These are phyloP conservation scores for Cryphonectria japonica DNA, from an alignment of 2,329 filamentous ascomycete genomes.

Conservation along the genomic window DNA sequence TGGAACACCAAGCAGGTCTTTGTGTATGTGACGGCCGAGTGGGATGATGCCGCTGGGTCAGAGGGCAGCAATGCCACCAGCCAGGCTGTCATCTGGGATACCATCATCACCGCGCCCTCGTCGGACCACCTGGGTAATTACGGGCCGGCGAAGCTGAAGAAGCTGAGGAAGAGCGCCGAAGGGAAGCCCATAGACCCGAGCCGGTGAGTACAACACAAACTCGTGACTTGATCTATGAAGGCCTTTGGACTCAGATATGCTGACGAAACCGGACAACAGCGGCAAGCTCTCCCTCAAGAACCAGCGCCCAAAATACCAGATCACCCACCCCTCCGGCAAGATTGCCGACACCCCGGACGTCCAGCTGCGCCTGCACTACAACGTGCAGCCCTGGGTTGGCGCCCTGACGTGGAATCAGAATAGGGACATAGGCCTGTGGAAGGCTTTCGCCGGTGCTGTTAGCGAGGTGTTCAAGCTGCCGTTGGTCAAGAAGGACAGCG, in stretches of 20 bases:
- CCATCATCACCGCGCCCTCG: conserved; percentile 79
- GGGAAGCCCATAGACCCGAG: conserved; percentile 64
- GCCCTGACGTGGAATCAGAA: conserved; percentile 78
- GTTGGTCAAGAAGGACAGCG: conserved; percentile 62
- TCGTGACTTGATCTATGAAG: background rate
- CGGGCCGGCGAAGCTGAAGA: conserved; percentile 63
- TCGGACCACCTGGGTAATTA: conserved; percentile 66
- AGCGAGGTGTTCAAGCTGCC: conserved; percentile 70
- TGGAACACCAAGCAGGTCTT: conserved; percentile 99
- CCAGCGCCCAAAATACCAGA: conserved; percentile 94
- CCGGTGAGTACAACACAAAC: conserved; percentile 47
- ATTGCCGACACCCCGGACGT: conserved; percentile 76
- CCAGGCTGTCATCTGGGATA: conserved; percentile 93
- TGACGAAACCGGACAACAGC: conserved; percentile 41
- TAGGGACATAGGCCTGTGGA: conserved; percentile 63
- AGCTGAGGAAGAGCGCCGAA: conserved; percentile 60
- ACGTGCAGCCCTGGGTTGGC: conserved; percentile 97
- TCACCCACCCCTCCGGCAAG: conserved; percentile 84
- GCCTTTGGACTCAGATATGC: background rate
- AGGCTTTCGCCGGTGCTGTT: conserved; percentile 64
- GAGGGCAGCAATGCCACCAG: conserved; percentile 51
- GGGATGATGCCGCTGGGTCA: conserved; percentile 47
- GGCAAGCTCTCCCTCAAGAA: conserved; percentile 79
- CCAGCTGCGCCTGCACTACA: conserved; percentile 84
- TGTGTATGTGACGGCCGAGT: conserved; percentile 88